A percentile compares a stretch with the other conserved stretches of the same genome.
Conservation (phyloP, 208 protist species). For the Leishmania amazonensis region DNA sequence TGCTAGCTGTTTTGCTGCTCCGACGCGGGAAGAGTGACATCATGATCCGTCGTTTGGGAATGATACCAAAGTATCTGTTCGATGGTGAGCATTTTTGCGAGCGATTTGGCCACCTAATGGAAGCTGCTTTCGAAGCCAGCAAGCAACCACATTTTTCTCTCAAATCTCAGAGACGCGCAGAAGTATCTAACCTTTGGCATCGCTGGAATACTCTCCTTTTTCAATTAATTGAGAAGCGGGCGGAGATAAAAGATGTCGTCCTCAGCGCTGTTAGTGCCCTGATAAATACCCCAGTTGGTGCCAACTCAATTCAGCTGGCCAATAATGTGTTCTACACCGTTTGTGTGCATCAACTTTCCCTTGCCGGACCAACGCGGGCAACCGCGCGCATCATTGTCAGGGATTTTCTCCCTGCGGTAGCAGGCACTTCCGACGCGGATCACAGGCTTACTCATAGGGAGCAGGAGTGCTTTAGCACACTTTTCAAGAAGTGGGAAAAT, state of each 20-base stretch:
- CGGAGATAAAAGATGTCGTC: constrained; percentile 12
- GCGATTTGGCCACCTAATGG: constrained; percentile 7
- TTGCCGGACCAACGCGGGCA: neutral
- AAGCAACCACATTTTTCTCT: constrained; percentile 14
- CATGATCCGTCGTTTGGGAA: constrained; percentile 8
- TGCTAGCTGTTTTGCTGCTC: constrained; percentile 4
- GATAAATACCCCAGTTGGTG: constrained; percentile 10
- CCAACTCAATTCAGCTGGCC: constrained; percentile 2
- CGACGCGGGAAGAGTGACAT: constrained; percentile 16
- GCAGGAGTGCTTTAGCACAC: constrained; percentile 8
- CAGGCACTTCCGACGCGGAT: neutral
- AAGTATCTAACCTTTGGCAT: constrained; percentile 20
- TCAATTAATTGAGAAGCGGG: constrained; percentile 8
- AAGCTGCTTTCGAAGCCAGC: constrained; percentile 11
- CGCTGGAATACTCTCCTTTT: constrained; percentile 22
- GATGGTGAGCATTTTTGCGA: constrained; percentile 9
- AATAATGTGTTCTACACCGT: constrained; percentile 25
- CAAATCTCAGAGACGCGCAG: neutral
- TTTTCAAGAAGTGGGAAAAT: constrained; percentile 43
- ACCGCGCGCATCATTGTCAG: constrained; percentile 12
- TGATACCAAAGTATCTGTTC: constrained; percentile 20
- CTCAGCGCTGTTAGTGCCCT: neutral
- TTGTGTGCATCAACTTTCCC: constrained; percentile 23
- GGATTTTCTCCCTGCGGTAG: constrained; percentile 14
- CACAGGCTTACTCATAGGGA: constrained; percentile 5